Base-by-base conservation (phyloP, 1,284 basidiomycete species). In the Thelephora terrestris region DNA sequence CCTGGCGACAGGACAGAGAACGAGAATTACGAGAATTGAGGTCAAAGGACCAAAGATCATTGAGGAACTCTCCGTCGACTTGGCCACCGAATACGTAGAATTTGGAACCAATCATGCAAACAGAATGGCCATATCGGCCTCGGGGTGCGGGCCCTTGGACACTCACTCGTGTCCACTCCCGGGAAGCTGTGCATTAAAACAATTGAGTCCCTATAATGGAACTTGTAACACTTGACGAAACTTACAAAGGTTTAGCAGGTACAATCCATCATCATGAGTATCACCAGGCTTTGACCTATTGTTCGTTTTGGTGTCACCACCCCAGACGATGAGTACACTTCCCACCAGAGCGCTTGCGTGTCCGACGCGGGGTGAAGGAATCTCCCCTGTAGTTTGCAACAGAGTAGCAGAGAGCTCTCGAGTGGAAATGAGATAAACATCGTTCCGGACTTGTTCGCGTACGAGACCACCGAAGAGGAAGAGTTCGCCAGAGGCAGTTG, bases 41-140 rank as follows among this genome's bases (percentile, higher is more conserved):
- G 70, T 99, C 95, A 64, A 99, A 99, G 27, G 83, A 78, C 92
- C 94, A 98, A 34, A 99, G 67, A 65, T 99, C 96, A 63, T 95
- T 93, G 64, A 97, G 74, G 64, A 97, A 99, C 58, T 91, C 81
- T 25, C 90, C 90, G 54, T 94, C 90, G n/a, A 93, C 91, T 65
- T 99, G 95, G 29, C 96, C 96, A 53, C 96, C 96, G 62, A 97
- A 98, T 37, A 99, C 78, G 62, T 91, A 91, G 69, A 99, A 96
- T 61, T 81, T 86, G 54, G 88, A 90, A 45, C 87, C 91, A 51
- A 86, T 76, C 84, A 99, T 94, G 24, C 89, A 83, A 18, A 94
- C 92, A 5, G 94, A 87, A 67, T 99, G 96, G 1, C 96, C 96
- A 62, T 99, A 98, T 46, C 96, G 77, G 7, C 96, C 96, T 14